phyloP scores from a whole-genome alignment of 2,329 filamentous ascomycete species.

The Colletotrichum sojae region DNA sequence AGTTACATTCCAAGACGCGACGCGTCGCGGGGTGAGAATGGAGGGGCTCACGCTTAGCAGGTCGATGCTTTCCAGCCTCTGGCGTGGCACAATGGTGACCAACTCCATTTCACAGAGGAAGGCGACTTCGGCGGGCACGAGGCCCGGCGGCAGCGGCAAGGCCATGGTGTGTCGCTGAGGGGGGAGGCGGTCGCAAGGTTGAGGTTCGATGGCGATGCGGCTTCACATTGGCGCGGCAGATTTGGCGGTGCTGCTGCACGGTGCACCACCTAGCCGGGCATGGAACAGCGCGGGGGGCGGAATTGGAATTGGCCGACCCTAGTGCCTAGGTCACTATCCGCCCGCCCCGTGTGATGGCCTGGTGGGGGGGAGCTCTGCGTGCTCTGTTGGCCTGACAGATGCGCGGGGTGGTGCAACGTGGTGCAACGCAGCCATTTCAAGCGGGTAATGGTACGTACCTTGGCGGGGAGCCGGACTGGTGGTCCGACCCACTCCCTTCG shows the following conservation, averaged over 20 bases:
- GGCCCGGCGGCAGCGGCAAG: slow-evolving; percentile 64
- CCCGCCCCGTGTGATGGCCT: neutral
- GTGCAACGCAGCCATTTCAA: neutral
- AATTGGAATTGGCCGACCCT: slow-evolving; percentile 22
- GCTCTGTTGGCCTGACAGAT: neutral
- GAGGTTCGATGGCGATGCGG: slow-evolving; percentile 11
- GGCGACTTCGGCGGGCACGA: slow-evolving; percentile 89
- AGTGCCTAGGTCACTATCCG: too few species aligned
- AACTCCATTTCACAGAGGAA: slow-evolving; percentile 99
- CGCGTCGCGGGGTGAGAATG: slow-evolving; percentile 26
- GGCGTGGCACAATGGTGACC: slow-evolving; percentile 91
- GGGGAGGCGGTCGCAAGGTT: neutral
- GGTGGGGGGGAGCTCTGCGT: neutral
- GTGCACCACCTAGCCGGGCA: neutral
- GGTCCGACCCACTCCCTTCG: neutral
- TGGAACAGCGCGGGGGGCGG: slow-evolving; percentile 14
- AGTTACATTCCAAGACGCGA: neutral
- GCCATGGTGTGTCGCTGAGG: slow-evolving; percentile 56
- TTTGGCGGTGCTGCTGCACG: neutral
- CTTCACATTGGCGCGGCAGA: neutral
- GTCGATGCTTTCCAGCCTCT: slow-evolving; percentile 87
- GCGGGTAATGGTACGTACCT: neutral
- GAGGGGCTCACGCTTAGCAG: slow-evolving; percentile 80
- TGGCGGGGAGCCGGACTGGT: slow-evolving; percentile 1
- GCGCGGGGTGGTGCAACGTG: neutral